Conservation (phyloP, 176 grass and related monocot genomes). For the Ananas comosus region DNA sequence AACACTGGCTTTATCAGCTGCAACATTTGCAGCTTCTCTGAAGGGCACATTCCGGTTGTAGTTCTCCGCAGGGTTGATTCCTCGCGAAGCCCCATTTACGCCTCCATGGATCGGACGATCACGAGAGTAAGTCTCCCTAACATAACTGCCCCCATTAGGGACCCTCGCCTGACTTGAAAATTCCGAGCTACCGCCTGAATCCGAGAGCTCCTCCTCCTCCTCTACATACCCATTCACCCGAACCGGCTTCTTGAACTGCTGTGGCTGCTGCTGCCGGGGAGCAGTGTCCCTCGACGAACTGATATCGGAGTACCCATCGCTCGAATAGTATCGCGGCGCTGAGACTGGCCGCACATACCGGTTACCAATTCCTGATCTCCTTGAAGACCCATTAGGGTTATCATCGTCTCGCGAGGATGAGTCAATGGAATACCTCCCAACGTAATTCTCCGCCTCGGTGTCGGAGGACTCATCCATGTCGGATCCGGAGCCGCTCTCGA, state of each 20-base stretch:
- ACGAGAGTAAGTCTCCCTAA: constrained; percentile 34
- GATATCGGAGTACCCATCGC: constrained; percentile 79
- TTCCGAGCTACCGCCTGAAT: constrained; percentile 68
- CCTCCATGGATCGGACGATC: constrained; percentile 32
- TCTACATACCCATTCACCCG: constrained; percentile 39
- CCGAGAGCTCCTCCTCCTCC: constrained; percentile 46
- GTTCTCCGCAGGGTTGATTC: not conserved
- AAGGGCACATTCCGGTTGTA: not conserved
- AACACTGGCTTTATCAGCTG: not conserved
- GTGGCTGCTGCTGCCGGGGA: constrained; percentile 31
- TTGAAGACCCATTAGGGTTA: constrained; percentile 2
- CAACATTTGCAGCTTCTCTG: not conserved
- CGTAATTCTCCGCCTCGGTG: constrained; percentile 51
- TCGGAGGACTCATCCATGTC: constrained; percentile 93
- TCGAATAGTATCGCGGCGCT: constrained; percentile 58
- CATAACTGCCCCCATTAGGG: constrained; percentile 29
- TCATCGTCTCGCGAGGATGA: constrained; percentile 50
- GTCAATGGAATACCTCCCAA: constrained; percentile 58
- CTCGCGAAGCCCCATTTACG: constrained; percentile 23
- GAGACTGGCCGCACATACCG: constrained; percentile 32
- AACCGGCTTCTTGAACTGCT: constrained; percentile 22
- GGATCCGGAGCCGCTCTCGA: constrained; percentile 46
- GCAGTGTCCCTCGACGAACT: constrained; percentile 79
- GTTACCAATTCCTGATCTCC: constrained; percentile 4
- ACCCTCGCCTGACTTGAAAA: constrained; percentile 46